These are phyloP conservation scores for Recurvomyces mirabilis DNA, from an alignment of 495 filamentous ascomycete genomes.

Conservation along the genomic window DNA sequence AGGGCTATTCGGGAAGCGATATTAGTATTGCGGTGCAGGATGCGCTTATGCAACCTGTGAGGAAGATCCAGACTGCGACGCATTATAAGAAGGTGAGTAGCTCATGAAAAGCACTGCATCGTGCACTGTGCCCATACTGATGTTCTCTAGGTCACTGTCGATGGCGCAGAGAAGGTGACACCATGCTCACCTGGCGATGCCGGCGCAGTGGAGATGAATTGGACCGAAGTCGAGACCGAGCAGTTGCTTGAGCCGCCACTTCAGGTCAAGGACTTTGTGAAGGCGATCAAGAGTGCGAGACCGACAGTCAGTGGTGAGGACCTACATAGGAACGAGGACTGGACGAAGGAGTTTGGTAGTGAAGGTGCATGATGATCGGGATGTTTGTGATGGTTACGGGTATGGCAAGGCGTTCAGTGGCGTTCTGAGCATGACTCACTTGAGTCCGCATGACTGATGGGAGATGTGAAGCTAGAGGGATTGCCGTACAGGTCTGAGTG, in stretches of 20 bases:
- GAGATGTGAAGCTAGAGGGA: neutral
- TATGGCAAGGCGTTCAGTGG: slow-evolving; percentile 3
- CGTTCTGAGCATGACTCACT: no score
- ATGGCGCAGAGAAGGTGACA: slow-evolving; percentile 67
- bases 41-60: slow-evolving; percentile 92
- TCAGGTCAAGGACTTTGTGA: slow-evolving; percentile 83
- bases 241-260: slow-evolving; percentile 76
- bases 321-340: slow-evolving; percentile 72
- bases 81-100: slow-evolving; percentile 90
- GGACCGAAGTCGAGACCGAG: slow-evolving; percentile 76
- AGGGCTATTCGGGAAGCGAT: slow-evolving; percentile 92
- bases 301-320: slow-evolving; percentile 85
- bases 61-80: slow-evolving; percentile 95
- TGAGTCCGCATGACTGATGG: neutral
- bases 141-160: slow-evolving; percentile 51
- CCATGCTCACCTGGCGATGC: slow-evolving; percentile 88
- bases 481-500: neutral
- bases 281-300: slow-evolving; percentile 73
- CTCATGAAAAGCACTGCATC: no score
- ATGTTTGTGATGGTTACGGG: neutral
- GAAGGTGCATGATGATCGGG: slow-evolving; percentile 49
- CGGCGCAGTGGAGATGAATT: slow-evolving; percentile 82
- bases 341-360: slow-evolving; percentile 95
- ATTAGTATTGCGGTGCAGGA: slow-evolving; percentile 95
- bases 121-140: no score